A percentile compares a stretch with the other conserved stretches of the same genome.
phyloP scores from a whole-genome alignment of 2,329 filamentous ascomycete species.

The Pseudogymnoascus sp. region DNA sequence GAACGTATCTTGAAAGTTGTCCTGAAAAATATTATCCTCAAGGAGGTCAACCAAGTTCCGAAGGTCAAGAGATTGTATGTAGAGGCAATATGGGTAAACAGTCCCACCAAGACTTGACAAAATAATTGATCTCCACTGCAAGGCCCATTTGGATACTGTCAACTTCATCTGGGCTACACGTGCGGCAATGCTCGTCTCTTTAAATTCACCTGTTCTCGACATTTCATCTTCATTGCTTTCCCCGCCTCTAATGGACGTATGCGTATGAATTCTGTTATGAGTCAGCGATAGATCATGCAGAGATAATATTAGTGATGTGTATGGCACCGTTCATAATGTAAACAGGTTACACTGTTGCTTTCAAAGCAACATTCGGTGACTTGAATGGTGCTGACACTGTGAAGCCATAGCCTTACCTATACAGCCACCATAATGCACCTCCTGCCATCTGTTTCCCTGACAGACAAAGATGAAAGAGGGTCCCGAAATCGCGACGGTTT shows the following conservation, averaged over 20 bases:
- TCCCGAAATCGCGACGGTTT: conserved; percentile 49
- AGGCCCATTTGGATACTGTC: conserved; percentile 46
- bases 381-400: neutral
- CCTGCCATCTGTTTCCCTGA: conserved; percentile 50
- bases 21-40: conserved; percentile 40
- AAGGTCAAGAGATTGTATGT: conserved; percentile 59
- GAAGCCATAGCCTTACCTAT: conserved; percentile 43
- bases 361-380: neutral
- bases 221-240: conserved; percentile 39
- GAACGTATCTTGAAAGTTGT: conserved; percentile 31
- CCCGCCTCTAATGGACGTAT: conserved; percentile 39
- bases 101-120: conserved; percentile 58
- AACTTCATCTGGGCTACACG: conserved; percentile 19
- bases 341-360: neutral
- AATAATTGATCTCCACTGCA: conserved; percentile 63
- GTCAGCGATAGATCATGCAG: conserved; percentile 20
- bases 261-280: conserved; percentile 40
- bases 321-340: neutral
- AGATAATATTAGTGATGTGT: neutral
- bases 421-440: conserved; percentile 55
- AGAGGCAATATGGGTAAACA: conserved; percentile 62
- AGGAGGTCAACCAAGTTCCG: conserved; percentile 55
- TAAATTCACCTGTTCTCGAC: conserved; percentile 14
- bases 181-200: conserved; percentile 18
- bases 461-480: conserved; percentile 54